phyloP scores from a whole-genome alignment of 495 filamentous ascomycete species.

The Apodospora peruviana region DNA sequence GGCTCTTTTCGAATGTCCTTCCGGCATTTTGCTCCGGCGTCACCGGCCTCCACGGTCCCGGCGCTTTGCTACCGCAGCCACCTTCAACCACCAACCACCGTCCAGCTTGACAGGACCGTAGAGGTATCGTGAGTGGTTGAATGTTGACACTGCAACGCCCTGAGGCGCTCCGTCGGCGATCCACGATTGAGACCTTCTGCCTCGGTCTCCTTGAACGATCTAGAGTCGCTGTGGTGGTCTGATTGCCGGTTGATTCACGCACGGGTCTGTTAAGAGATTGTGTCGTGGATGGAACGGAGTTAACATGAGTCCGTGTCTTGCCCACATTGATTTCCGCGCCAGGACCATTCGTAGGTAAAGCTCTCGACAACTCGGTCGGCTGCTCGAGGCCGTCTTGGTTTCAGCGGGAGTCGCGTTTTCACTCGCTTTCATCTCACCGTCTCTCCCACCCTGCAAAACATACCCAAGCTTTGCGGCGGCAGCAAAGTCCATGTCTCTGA shows the following conservation, averaged over 20 bases:
- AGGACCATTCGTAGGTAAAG: neutral
- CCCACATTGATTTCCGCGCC: constrained; percentile 5
- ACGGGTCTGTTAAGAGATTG: neutral
- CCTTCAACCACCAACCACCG: too few relatives aligned
- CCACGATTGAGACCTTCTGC: neutral
- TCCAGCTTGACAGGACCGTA: too few relatives aligned
- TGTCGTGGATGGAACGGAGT: neutral
- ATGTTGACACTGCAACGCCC: too few relatives aligned
- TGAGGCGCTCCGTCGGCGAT: too few relatives aligned
- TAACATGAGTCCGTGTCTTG: constrained; percentile 6
- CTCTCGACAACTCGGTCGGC: neutral
- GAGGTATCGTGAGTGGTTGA: too few relatives aligned
- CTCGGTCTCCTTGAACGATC: neutral
- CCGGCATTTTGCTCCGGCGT: too few relatives aligned
- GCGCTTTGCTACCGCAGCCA: too few relatives aligned
- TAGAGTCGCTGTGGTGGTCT: neutral
- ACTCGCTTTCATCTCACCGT: neutral
- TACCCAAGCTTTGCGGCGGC: constrained; percentile 2
- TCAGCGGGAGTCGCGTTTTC: constrained; percentile 9
- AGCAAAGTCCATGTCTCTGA: constrained; percentile 15
- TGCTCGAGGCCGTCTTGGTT: constrained; percentile 11
- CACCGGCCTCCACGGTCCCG: too few relatives aligned
- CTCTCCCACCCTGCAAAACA: constrained; percentile 8
- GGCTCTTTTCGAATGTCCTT: too few relatives aligned
- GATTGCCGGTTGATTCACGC: neutral